Base-by-base conservation (phyloP, 192 early-diverging fungal genomes). In the Helicostylum pulchrum region DNA sequence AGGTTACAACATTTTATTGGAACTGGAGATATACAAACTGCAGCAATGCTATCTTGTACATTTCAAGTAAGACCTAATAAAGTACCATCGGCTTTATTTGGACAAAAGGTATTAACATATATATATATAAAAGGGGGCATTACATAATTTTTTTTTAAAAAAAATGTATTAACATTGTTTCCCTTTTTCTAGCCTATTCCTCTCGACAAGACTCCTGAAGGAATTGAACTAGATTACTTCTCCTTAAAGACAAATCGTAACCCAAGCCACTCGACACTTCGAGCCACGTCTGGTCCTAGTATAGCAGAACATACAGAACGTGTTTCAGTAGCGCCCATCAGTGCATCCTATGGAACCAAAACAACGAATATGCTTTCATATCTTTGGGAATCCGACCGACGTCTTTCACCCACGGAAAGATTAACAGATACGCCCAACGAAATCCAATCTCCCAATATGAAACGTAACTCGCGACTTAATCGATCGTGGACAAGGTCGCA, bases 1-100 rank as follows among this genome's bases (percentile, higher is more conserved):
- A 83, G 84, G 15, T 76, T 90, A 55, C 57, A 71, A 0, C 79
- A 87, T 62, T 73, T 86, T 52, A 72, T 78, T 39, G 54, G 62
- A 8, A 70, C 76, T 60, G 83, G 87, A 7, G 87, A 90, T 72
- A 79, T 88, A 21, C 88, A 90, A 64, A 88, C 79, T 39, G 61
- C 85, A 21, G 87, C 87, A 0, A 65, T 90, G 34, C 63, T 90
- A 17, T 77, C 78, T 14, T 90, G 88, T 61, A 85, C 83, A 1
- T 87, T 89, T 61, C 74, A 72, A 30, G 79, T 80, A 32, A 19
- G 50, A 31, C 6, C 62, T 50, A 9, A 61, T 73, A 52, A 78
- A 67, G 31, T 66, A 71, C 36, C 58, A 56, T 4, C 52, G 9
- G 15, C 49, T 21, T 19, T 53, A 23, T 44, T 26, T 31, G 47